phyloP scores from a whole-genome alignment of 257 asterid species.

The Nicotiana noctiflora region DNA sequence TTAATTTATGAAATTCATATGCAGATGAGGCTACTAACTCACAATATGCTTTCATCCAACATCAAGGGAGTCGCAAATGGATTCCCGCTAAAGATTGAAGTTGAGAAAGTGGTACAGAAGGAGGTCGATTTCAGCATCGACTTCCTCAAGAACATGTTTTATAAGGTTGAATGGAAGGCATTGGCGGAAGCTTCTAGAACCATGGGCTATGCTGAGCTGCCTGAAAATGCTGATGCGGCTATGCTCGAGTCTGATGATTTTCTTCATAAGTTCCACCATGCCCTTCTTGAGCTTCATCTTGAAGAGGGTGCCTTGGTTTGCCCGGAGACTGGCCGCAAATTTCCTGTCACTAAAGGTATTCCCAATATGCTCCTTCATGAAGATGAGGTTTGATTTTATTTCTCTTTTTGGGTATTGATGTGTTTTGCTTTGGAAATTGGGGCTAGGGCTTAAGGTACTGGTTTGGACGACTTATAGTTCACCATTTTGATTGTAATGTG shows the following conservation, averaged over 20 bases:
- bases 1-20: neutral
- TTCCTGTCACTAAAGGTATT: slow-evolving; percentile 81
- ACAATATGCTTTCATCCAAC: slow-evolving; percentile 81
- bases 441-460: slow-evolving; percentile 12
- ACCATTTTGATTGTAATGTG: neutral
- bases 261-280: slow-evolving; percentile 74
- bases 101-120: slow-evolving; percentile 48
- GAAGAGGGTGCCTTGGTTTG: slow-evolving; percentile 87
- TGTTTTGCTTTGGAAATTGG: slow-evolving; percentile 13
- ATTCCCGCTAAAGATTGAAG: slow-evolving; percentile 65
- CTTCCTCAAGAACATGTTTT: slow-evolving; percentile 69
- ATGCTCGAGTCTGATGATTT: slow-evolving; percentile 77
- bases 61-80: slow-evolving; percentile 78
- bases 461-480: neutral
- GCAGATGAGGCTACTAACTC: slow-evolving; percentile 79
- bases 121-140: slow-evolving; percentile 58
- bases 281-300: slow-evolving; percentile 83
- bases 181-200: slow-evolving; percentile 60
- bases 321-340: slow-evolving; percentile 77
- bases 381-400: slow-evolving; percentile 57
- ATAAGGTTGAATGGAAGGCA: slow-evolving; percentile 71
- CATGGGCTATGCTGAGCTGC: slow-evolving; percentile 72
- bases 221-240: slow-evolving; percentile 53
- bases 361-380: slow-evolving; percentile 95
- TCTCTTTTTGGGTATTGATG: neutral